Conservation (phyloP, 2,329 filamentous ascomycete species). For the Nigrospora osmanthi region DNA sequence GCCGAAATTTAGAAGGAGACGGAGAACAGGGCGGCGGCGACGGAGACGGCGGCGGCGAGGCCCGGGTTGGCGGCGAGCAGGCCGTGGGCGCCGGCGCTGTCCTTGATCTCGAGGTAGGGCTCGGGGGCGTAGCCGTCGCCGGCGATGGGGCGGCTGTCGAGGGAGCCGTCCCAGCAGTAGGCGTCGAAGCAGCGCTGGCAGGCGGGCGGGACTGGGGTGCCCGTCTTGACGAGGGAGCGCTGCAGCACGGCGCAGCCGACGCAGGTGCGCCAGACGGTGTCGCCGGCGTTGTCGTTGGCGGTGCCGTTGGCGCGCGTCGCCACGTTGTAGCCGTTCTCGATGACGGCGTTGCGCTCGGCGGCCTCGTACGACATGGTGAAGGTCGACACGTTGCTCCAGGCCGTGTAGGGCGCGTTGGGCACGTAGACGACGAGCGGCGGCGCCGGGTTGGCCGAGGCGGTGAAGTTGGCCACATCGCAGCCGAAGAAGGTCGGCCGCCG, state of each 20-base stretch:
- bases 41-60: too few species aligned
- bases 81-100: neutral
- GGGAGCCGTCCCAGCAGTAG: constrained; percentile 93
- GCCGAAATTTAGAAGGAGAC: too few species aligned
- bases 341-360: constrained; percentile 66
- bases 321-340: constrained; percentile 78
- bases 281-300: constrained; percentile 64
- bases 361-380: constrained; percentile 59
- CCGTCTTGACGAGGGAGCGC: constrained; percentile 66
- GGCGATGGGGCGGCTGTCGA: constrained; percentile 16
- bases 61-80: too few species aligned
- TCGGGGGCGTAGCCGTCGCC: constrained; percentile 30
- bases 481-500: constrained; percentile 73
- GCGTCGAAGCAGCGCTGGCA: constrained; percentile 69
- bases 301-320: constrained; percentile 80
- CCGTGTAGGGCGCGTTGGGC: constrained; percentile 75
- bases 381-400: constrained; percentile 71
- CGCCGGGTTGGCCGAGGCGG: constrained; percentile 18
- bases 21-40: too few species aligned
- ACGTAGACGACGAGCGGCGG: constrained; percentile 76
- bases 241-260: constrained; percentile 81
- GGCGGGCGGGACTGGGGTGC: constrained; percentile 57
- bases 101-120: constrained; percentile 7
- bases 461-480: constrained; percentile 58
- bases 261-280: constrained; percentile 64